phyloP scores from a whole-genome alignment of 164 flowering plant genomes.

The Cinnamomum chago region DNA sequence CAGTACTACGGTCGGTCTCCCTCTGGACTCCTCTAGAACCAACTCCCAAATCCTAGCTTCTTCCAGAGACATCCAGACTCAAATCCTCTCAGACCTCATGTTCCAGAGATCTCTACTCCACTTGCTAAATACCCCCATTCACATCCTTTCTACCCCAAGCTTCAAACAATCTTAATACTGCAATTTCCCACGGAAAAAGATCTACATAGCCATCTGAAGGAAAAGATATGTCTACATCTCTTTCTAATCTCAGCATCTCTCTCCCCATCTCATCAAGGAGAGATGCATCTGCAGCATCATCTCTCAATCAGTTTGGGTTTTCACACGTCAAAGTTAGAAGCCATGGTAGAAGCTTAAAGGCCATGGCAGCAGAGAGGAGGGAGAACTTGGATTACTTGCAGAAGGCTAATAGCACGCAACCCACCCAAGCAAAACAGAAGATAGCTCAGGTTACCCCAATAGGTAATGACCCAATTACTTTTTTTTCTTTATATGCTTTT shows the following conservation, averaged over 20 bases:
- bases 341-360: slow-evolving; percentile 15
- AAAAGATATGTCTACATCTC: slow-evolving; percentile 26
- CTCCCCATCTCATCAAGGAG: slow-evolving; percentile 24
- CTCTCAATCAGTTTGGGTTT: not conserved
- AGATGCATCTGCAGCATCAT: not conserved
- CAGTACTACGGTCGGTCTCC: no score
- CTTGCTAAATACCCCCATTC: not conserved
- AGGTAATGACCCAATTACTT: slow-evolving; percentile 21
- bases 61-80: not conserved
- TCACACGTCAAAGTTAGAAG: slow-evolving; percentile 5
- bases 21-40: no score
- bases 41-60: not conserved
- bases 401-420: slow-evolving; percentile 27
- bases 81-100: not conserved
- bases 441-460: slow-evolving; percentile 31
- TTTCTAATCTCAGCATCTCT: slow-evolving; percentile 24
- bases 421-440: slow-evolving; percentile 16
- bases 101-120: not conserved
- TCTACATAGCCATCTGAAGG: not conserved
- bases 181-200: not conserved
- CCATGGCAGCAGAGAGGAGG: slow-evolving; percentile 38
- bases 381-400: slow-evolving; percentile 59
- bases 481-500: not conserved
- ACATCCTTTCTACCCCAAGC: no score
- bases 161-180: not conserved